Evolutionary conservation across 768 basidiomycete genomes (phyloP).

Genomic region (Tephrocybe rancida): DNA sequence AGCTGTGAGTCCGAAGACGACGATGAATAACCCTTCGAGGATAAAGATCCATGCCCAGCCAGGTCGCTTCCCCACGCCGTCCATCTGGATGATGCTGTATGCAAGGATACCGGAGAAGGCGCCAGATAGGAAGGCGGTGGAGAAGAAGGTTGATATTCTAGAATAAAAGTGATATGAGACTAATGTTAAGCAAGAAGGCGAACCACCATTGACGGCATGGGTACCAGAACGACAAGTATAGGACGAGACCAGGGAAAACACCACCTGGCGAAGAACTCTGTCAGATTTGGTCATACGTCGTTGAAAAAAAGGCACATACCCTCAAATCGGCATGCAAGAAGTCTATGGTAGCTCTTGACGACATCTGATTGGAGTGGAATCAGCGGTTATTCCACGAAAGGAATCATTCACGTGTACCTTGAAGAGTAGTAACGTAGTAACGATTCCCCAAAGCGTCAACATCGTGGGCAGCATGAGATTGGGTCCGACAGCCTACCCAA

Average conservation of each 20-base stretch:
- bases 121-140: constrained; percentile 57
- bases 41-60: constrained; percentile 80
- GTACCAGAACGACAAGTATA: constrained; percentile 59
- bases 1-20: constrained; percentile 51
- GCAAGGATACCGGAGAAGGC: constrained; percentile 74
- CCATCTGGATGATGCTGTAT: constrained; percentile 62
- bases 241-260: constrained; percentile 56
- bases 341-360: constrained; percentile 43
- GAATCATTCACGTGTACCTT: neutral
- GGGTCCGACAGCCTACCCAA: constrained; percentile 14
- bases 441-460: constrained; percentile 7
- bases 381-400: neutral
- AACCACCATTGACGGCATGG: constrained; percentile 52
- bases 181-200: neutral
- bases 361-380: constrained; percentile 36
- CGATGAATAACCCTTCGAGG: constrained; percentile 66
- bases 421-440: constrained; percentile 4
- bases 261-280: constrained; percentile 37
- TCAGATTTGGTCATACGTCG: neutral
- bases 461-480: constrained; percentile 13
- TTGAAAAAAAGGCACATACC: constrained; percentile 25
- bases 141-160: constrained; percentile 51
- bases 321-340: constrained; percentile 49
- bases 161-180: constrained; percentile 33
- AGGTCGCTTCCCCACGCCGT: constrained; percentile 50